phyloP scores from a whole-genome alignment of 192 early-diverging fungal genomes.

The Rhizophlyctis rosea region DNA sequence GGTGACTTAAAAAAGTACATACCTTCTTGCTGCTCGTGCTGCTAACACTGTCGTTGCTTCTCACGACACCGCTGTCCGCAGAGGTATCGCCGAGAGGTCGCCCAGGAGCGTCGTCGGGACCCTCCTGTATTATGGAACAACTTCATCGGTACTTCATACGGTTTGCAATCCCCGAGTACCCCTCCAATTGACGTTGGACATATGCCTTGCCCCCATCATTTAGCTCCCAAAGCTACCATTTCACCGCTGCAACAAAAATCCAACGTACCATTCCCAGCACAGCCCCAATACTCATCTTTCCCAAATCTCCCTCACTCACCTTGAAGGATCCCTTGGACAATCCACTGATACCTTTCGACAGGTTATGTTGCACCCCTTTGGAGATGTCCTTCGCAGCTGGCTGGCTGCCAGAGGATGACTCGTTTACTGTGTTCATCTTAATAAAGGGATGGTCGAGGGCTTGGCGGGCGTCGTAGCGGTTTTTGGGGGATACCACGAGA shows the following conservation, averaged over 20 bases:
- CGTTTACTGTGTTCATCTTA: neutral
- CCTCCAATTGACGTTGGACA: no score
- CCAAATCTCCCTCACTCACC: constrained; percentile 1
- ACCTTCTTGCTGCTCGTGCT: constrained; percentile 16
- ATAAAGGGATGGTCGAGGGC: constrained; percentile 54
- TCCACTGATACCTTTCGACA: no score
- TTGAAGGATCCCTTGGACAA: no score
- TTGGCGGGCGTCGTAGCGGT: constrained; percentile 42
- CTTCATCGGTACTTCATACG: neutral
- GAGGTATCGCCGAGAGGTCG: constrained; percentile 31
- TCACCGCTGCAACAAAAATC: neutral
- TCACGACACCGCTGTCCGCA: constrained; percentile 41
- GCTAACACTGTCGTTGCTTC: constrained; percentile 37
- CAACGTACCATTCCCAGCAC: neutral
- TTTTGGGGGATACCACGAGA: constrained; percentile 55
- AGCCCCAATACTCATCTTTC: neutral
- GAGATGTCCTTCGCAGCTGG: constrained; percentile 3
- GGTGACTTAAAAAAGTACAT: neutral
- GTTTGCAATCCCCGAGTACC: neutral
- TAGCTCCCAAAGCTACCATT: constrained; percentile 2
- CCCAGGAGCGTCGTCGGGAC: constrained; percentile 19
- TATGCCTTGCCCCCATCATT: neutral
- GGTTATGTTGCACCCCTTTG: no score
- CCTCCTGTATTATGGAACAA: neutral
- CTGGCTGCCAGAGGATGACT: neutral